phyloP scores from a whole-genome alignment of 176 grass and related monocot genomes.

The Aegilops tauschii region DNA sequence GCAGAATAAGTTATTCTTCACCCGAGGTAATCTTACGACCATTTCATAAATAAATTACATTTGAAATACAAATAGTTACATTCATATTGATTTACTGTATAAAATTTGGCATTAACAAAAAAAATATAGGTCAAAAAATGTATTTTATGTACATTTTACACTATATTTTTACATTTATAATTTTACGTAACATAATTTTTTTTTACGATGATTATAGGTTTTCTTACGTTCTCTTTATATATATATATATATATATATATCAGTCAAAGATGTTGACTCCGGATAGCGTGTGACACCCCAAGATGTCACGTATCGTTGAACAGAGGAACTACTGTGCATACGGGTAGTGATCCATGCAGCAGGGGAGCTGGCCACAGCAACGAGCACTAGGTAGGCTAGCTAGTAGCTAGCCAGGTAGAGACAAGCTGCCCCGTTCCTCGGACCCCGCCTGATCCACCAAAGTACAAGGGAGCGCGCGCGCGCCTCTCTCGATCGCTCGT shows the following conservation, averaged over 20 bases:
- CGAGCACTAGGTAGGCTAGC: neutral
- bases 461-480: conserved; percentile 24
- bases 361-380: neutral
- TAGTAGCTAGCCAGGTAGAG: conserved; percentile 30
- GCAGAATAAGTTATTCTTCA: too few relatives aligned
- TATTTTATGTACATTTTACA: too few relatives aligned
- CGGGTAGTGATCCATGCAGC: neutral
- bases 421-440: conserved; percentile 44
- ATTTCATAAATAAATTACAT: too few relatives aligned
- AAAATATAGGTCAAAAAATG: too few relatives aligned
- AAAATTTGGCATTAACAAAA: too few relatives aligned
- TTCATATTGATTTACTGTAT: too few relatives aligned
- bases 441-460: conserved; percentile 38
- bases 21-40: too few relatives aligned
- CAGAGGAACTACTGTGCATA: neutral
- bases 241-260: neutral
- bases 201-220: too few relatives aligned
- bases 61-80: too few relatives aligned
- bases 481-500: neutral
- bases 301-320: neutral
- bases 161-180: too few relatives aligned
- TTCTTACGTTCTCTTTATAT: too few relatives aligned
- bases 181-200: too few relatives aligned
- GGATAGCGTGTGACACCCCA: neutral
- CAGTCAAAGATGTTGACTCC: neutral